These are phyloP conservation scores for Penicillium aurantiogriseum DNA, from an alignment of 2,329 filamentous ascomycete genomes.

Conservation along the genomic window DNA sequence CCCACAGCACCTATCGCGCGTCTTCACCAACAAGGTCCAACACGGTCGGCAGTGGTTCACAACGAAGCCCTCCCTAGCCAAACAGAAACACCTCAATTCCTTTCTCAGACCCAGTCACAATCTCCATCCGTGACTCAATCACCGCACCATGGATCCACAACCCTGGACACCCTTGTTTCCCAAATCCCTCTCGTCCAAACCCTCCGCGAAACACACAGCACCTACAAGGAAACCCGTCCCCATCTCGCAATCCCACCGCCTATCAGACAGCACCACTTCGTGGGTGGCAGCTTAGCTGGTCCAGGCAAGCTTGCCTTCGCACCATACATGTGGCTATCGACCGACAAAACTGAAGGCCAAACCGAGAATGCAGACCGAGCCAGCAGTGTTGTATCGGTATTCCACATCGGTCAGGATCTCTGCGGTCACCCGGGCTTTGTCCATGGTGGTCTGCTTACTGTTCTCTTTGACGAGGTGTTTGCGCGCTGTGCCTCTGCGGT, in stretches of 20 bases:
- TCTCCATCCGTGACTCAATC: neutral
- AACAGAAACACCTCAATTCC: conserved; percentile 8
- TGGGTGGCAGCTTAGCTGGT: conserved; percentile 72
- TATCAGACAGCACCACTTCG: conserved; percentile 71
- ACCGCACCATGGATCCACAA: neutral
- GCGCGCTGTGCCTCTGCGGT: conserved; percentile 35
- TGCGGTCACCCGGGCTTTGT: conserved; percentile 39
- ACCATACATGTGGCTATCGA: conserved; percentile 54
- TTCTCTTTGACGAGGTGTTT: conserved; percentile 40
- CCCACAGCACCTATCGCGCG: conserved; percentile 5
- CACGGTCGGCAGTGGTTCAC: conserved; percentile 25
- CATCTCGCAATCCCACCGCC: conserved; percentile 75
- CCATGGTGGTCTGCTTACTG: conserved; percentile 36
- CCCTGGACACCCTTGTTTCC: conserved; percentile 28
- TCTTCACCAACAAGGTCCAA: conserved; percentile 25
- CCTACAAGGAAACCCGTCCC: conserved; percentile 71
- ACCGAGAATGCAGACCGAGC: conserved; percentile 1
- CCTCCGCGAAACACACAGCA: conserved; percentile 60
- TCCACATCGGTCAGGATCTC: conserved; percentile 35
- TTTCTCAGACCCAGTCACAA: conserved; percentile 3
- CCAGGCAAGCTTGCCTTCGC: conserved; percentile 72
- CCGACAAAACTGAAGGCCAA: neutral
- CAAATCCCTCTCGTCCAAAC: conserved; percentile 65
- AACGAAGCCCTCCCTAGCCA: conserved; percentile 23
- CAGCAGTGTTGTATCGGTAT: conserved; percentile 28